phyloP scores from a whole-genome alignment of 371 early-diverging fungal species.

The Mortierella sp. region DNA sequence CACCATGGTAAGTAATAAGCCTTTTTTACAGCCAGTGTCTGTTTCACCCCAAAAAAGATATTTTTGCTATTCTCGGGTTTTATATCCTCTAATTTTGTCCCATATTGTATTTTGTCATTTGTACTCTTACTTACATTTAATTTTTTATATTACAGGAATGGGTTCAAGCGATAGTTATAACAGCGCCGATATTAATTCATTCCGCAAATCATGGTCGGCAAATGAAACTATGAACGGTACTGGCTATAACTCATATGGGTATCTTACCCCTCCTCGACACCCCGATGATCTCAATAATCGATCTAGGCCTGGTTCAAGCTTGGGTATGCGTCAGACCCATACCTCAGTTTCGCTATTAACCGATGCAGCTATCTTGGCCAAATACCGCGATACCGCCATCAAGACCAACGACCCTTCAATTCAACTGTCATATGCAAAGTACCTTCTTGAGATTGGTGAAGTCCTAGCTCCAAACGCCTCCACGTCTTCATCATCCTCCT shows the following conservation, averaged over 20 bases:
- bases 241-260: slow-evolving; percentile 10
- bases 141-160: not conserved
- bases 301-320: slow-evolving; percentile 11
- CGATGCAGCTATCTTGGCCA: slow-evolving; percentile 44
- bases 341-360: slow-evolving; percentile 49
- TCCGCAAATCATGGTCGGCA: slow-evolving; percentile 48
- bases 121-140: not conserved
- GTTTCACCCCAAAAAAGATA: not conserved
- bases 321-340: slow-evolving; percentile 13
- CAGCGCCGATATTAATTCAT: not conserved
- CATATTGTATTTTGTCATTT: not conserved
- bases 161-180: not conserved
- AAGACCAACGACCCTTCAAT: slow-evolving; percentile 76
- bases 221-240: slow-evolving; percentile 19
- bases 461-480: not conserved
- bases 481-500: not conserved
- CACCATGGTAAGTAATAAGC: not conserved
- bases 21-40: not conserved
- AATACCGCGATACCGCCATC: slow-evolving; percentile 78
- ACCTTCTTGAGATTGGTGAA: slow-evolving; percentile 67
- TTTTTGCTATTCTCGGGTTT: not conserved
- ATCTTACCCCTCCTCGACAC: slow-evolving; percentile 29
- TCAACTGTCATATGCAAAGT: slow-evolving; percentile 82
- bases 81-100: not conserved
- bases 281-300: slow-evolving; percentile 4